These are phyloP conservation scores for Amorphotheca resinae DNA, from an alignment of 495 filamentous ascomycete genomes.

Conservation along the genomic window DNA sequence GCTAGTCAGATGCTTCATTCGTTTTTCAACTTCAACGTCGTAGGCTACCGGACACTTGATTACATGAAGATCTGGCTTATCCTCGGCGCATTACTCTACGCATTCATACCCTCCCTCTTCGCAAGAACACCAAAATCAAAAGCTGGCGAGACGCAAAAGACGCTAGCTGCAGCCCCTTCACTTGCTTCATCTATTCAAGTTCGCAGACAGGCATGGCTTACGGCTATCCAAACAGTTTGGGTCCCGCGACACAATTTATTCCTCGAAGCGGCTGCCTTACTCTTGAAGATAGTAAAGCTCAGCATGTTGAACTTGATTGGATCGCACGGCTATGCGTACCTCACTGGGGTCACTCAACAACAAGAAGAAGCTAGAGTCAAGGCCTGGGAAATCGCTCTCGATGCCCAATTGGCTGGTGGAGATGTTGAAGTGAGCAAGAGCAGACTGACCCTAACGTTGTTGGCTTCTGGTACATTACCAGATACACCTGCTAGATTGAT, in stretches of 20 bases:
- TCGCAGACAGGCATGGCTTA: conserved; percentile 83
- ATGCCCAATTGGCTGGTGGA: conserved; percentile 89
- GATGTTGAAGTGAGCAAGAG: conserved; percentile 84
- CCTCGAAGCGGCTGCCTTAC: conserved; percentile 70
- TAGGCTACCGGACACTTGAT: conserved; percentile 34
- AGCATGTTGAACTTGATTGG: conserved; percentile 69
- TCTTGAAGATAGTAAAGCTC: conserved; percentile 68
- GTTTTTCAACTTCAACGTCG: conserved; percentile 26
- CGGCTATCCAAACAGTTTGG: conserved; percentile 86
- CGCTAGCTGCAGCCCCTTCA: conserved; percentile 43
- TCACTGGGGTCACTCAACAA: conserved; percentile 72
- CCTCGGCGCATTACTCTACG: conserved; percentile 53
- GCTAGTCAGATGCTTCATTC: conserved; percentile 15
- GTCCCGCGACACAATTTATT: conserved; percentile 81
- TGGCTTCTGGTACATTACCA: conserved; percentile 80
- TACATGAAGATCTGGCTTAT: conserved; percentile 49
- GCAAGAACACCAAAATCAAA: conserved; percentile 33
- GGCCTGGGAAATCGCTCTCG: conserved; percentile 88
- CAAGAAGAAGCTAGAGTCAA: conserved; percentile 79
- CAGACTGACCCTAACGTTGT: conserved; percentile 71
- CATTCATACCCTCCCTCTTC: conserved; percentile 56
- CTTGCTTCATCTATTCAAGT: conserved; percentile 75
- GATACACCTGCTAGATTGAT: conserved; percentile 75
- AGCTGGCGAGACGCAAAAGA: conserved; percentile 22
- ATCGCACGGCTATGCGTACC: conserved; percentile 56